These are phyloP conservation scores for Geopyxis carbonaria DNA, from an alignment of 495 filamentous ascomycete genomes.

Conservation along the genomic window DNA sequence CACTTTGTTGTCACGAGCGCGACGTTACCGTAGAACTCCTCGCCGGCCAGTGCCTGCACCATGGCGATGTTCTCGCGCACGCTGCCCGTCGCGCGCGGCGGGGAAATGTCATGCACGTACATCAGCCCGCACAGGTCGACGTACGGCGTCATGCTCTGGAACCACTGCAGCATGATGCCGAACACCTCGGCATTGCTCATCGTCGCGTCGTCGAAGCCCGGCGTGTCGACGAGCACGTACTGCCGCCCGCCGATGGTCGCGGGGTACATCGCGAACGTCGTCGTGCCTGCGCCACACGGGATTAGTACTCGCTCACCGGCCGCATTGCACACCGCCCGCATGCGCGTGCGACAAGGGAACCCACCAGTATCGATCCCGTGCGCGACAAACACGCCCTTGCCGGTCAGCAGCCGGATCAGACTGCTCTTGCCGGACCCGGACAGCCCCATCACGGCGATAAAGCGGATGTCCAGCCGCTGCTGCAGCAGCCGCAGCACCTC, in stretches of 20 bases:
- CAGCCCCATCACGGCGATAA: conserved; percentile 27
- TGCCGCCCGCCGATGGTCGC: conserved; percentile 14
- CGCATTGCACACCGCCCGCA: no score
- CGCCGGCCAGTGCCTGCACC: conserved; percentile 17
- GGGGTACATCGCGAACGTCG: conserved; percentile 4
- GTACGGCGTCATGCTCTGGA: conserved; percentile 17
- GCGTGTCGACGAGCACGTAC: conserved; percentile 33
- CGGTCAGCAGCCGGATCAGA: conserved; percentile 24
- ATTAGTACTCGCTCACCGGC: no score
- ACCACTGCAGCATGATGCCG: conserved; percentile 25
- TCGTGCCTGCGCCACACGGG: conserved; percentile 2
- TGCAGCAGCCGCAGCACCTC: no score
- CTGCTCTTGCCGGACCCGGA: conserved; percentile 29
- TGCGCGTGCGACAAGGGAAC: no score
- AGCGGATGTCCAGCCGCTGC: conserved; percentile 2
- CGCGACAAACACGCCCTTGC: conserved; percentile 7
- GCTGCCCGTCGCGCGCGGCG: conserved; percentile 18
- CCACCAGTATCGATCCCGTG: conserved; percentile 9
- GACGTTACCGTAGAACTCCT: conserved; percentile 11
- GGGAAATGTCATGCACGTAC: conserved; percentile 21
- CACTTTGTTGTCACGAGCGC: conserved; percentile 20
- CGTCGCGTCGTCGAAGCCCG: conserved; percentile 35
- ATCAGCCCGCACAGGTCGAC: conserved; percentile 23
- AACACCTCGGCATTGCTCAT: conserved; percentile 28
- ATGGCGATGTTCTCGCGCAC: conserved; percentile 19